Evolutionary conservation across 2,329 filamentous ascomycete genomes (phyloP).

Genomic region (Didymella lethalis): DNA sequence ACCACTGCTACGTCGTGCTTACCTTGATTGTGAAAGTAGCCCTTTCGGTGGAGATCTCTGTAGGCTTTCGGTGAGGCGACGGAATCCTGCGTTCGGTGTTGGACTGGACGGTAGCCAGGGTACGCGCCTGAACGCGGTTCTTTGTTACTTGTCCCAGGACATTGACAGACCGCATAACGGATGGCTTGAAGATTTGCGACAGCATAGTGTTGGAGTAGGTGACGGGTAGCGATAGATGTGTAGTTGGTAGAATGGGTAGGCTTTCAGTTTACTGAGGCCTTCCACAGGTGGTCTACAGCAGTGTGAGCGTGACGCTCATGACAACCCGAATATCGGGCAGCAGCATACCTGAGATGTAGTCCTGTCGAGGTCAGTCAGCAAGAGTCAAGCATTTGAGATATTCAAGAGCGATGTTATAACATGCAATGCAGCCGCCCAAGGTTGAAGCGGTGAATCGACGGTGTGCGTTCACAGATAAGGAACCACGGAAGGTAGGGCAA

Average conservation of each 20-base stretch:
- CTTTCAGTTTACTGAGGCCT: conserved; percentile 69
- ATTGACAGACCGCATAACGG: conserved; percentile 54
- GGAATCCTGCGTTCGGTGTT: conserved; percentile 76
- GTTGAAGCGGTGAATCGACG: conserved; percentile 37
- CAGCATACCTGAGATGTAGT: conserved; percentile 69
- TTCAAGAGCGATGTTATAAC: conserved; percentile 12
- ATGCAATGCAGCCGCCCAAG: conserved; percentile 18
- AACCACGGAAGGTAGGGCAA: conserved; percentile 12
- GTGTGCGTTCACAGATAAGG: conserved; percentile 46
- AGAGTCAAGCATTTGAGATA: conserved; percentile 26
- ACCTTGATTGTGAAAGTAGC: conserved; percentile 96
- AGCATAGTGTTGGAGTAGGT: conserved; percentile 58
- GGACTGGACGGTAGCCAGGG: conserved; percentile 71
- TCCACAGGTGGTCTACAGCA: conserved; percentile 69
- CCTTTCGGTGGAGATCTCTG: conserved; percentile 74
- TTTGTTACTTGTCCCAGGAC: conserved; percentile 58
- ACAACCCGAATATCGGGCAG: conserved; percentile 25
- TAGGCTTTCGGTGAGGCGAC: conserved; percentile 64
- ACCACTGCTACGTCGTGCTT: conserved; percentile 45
- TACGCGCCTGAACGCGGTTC: conserved; percentile 56
- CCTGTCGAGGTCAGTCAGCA: conserved; percentile 56
- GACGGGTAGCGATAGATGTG: conserved; percentile 22
- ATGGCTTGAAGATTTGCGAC: conserved; percentile 62
- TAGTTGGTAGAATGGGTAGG: conserved; percentile 29
- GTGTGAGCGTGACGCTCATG: conserved; percentile 35